phyloP scores from a whole-genome alignment of 257 asterid species.

The Vinca minor region DNA sequence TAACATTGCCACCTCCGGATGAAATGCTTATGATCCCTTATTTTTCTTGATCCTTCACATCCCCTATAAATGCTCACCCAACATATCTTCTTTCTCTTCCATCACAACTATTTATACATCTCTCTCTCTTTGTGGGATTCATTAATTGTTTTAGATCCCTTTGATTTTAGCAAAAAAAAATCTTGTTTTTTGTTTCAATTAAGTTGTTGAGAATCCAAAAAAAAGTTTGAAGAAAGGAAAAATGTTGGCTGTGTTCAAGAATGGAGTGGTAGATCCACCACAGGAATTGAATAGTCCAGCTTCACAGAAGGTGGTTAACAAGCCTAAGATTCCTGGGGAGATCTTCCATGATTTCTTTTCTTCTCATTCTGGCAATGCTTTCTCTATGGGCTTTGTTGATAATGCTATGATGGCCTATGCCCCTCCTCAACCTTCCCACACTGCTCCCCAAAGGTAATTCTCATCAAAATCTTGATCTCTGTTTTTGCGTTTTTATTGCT shows the following conservation, averaged over 20 bases:
- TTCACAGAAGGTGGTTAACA: conserved; percentile 23
- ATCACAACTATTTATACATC: not conserved
- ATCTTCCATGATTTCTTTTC: conserved; percentile 50
- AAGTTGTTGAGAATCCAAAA: no score
- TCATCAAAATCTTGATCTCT: no score
- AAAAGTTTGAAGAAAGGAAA: no score
- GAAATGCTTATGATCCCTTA: no score
- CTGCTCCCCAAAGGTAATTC: conserved; percentile 47
- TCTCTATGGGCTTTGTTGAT: conserved; percentile 51
- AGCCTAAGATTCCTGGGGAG: conserved; percentile 38
- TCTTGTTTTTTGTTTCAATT: no score
- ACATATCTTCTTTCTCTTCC: conserved; percentile 21
- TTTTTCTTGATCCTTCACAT: conserved; percentile 9
- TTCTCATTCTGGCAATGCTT: conserved; percentile 39
- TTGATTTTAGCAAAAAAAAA: not conserved
- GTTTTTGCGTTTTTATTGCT: no score
- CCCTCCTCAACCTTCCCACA: conserved; percentile 24
- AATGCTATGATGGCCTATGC: conserved; percentile 58
- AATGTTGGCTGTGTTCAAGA: conserved; percentile 81
- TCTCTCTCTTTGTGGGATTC: not conserved
- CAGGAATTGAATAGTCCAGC: conserved; percentile 68
- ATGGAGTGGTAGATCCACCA: conserved; percentile 68
- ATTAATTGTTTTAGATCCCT: not conserved
- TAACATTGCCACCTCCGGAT: conserved; percentile 39
- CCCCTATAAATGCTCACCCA: conserved; percentile 38